phyloP scores from a whole-genome alignment of 208 protist genomes.

The Blastocrithidia nonstop region DNA sequence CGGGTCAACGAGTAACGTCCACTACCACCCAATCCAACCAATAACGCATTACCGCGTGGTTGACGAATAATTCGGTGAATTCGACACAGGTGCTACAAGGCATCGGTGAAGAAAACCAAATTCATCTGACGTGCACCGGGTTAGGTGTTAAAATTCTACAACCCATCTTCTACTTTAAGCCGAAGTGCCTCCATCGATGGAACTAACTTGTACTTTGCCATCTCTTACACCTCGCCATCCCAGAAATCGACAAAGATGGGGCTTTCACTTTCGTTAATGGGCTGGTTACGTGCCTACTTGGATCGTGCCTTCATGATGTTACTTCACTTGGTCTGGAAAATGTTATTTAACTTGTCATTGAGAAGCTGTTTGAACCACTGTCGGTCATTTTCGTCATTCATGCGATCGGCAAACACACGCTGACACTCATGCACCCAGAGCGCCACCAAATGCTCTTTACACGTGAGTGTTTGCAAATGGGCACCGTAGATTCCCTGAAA shows the following conservation, averaged over 20 bases:
- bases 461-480: conserved; percentile 78
- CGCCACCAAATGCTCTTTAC: conserved; percentile 88
- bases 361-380: conserved; percentile 87
- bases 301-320: conserved; percentile 77
- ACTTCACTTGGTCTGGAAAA: conserved; percentile 89
- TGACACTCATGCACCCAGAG: conserved; percentile 97
- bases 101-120: conserved; percentile 97
- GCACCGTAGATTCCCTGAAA: conserved; percentile 94
- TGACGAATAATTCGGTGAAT: conserved; percentile 94
- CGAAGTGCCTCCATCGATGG: conserved; percentile 79
- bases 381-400: conserved; percentile 89
- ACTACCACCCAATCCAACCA: conserved; percentile 96
- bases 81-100: conserved; percentile 93
- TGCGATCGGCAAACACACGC: conserved; percentile 94
- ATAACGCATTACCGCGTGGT: conserved; percentile 93
- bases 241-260: conserved; percentile 93
- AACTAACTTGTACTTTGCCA: conserved; percentile 90
- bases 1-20: conserved; percentile 92
- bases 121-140: conserved; percentile 86
- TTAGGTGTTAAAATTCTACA: conserved; percentile 90
- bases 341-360: conserved; percentile 81
- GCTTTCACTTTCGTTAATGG: conserved; percentile 56
- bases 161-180: conserved; percentile 84
- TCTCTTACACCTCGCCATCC: conserved; percentile 85
- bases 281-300: not conserved